phyloP scores from a whole-genome alignment of 1,284 basidiomycete species.

The Pisolithus thermaeus region DNA sequence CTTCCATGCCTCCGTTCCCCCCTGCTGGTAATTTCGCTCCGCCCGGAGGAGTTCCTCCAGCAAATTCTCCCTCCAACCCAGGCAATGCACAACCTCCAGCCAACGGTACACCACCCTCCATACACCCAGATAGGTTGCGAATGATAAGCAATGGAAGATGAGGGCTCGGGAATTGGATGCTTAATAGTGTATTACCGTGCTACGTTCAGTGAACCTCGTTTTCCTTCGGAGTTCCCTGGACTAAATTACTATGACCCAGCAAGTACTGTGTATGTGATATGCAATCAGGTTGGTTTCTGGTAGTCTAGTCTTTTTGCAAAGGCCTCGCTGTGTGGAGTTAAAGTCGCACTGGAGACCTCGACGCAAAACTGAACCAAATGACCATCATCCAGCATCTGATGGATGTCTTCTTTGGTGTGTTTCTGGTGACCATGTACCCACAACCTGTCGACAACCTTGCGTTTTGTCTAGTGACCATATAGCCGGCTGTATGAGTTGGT shows the following conservation, averaged over 20 bases:
- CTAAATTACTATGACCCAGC: neutral
- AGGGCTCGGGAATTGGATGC: neutral
- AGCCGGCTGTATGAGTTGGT: neutral
- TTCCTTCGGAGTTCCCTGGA: too few relatives aligned
- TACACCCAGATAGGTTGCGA: slow-evolving; percentile 82
- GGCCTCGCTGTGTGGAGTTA: slow-evolving; percentile 15
- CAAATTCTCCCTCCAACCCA: slow-evolving; percentile 18
- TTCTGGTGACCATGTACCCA: slow-evolving; percentile 22
- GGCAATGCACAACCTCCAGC: slow-evolving; percentile 20
- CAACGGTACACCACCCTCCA: slow-evolving; percentile 43
- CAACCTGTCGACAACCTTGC: slow-evolving; percentile 31
- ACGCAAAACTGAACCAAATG: slow-evolving; percentile 36
- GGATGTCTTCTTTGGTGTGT: slow-evolving; percentile 26
- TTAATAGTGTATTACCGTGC: neutral
- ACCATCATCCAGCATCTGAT: slow-evolving; percentile 29
- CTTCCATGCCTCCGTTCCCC: slow-evolving; percentile 41
- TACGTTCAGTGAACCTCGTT: neutral
- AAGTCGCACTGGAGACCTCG: slow-evolving; percentile 30
- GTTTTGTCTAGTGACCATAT: slow-evolving; percentile 26
- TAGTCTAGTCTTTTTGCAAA: slow-evolving; percentile 23
- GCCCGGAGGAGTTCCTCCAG: slow-evolving; percentile 29
- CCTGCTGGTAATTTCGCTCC: slow-evolving; percentile 36
- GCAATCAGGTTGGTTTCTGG: neutral
- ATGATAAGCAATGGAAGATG: slow-evolving; percentile 58
- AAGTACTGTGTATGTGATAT: too few relatives aligned